These are phyloP conservation scores for Leccinum disarticulatum DNA, from an alignment of 768 basidiomycete genomes.

Conservation along the genomic window DNA sequence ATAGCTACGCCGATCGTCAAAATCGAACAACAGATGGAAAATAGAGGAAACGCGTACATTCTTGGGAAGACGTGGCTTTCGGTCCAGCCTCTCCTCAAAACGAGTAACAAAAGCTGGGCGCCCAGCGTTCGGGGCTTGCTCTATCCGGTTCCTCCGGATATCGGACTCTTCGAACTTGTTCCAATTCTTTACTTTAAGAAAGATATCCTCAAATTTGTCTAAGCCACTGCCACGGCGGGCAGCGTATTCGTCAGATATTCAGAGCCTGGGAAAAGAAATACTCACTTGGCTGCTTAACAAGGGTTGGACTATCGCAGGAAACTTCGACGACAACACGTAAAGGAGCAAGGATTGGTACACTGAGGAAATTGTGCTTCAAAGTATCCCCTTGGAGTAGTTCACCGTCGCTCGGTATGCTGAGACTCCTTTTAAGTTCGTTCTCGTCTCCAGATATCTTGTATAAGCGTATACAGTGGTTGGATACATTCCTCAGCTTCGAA, in stretches of 20 bases:
- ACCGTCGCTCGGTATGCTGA: background rate
- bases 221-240: no score
- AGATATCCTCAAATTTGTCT: background rate
- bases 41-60: background rate
- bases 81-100: background rate
- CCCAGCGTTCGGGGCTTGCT: background rate
- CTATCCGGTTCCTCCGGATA: background rate
- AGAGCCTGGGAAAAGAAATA: no score
- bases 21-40: background rate
- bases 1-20: background rate
- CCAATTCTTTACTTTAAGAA: background rate
- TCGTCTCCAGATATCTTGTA: background rate
- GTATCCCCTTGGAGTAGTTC: background rate
- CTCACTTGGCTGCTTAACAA: no score
- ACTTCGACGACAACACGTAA: background rate
- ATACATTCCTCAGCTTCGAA: no score
- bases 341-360: background rate
- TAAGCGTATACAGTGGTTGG: background rate
- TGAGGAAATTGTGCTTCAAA: background rate
- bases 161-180: background rate
- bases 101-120: background rate
- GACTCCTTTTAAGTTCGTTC: background rate
- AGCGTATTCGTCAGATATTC: no score
- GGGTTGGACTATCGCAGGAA: no score
- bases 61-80: background rate